Evolutionary conservation across 306 rosid species (phyloP), one percentile per base, ranked within the genome.

Genomic region (Prosopis cineraria): DNA sequence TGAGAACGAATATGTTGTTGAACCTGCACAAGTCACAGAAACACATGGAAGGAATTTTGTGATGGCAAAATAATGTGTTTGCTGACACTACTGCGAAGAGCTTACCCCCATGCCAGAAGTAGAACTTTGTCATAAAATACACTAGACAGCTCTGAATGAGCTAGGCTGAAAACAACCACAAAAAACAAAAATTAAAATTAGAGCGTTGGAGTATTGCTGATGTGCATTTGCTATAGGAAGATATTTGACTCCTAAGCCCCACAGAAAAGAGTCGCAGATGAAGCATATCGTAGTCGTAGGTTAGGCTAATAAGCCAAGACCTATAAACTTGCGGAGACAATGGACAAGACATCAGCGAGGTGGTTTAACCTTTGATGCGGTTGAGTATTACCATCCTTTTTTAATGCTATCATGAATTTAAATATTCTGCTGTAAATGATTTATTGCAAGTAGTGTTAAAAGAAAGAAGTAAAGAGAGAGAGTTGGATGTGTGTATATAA

Each of bases 1-100:
- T 40, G 8, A 87, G 82, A 74, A 90, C 72, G 34, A 67, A 1
- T 14, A 20, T 22, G 34, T 40, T 67, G 52, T 67, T 40, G 16
- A 22, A 67, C 52, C 72, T 67, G 52, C 52, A 66, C 16, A 7
- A 37, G 31, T 65, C 48, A 65, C 47, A 30, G 5, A 29, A 36
- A 34, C 9, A n/a, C 45, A 36, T 37, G 5, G 29, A 13, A 31
- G 14, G 31, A 10, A 39, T 65, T n/a, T 24, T 67, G 4, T 39
- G 12, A 24, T 22, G 50, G 20, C 40, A 44, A 40, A 40, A 40
- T 40, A 34, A 3, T 67, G 0, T 39, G n/a, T 37, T 13, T 24
- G 8, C 34, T 17, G 3, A 67, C 20, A 39, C 71, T 22, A 6
- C 6, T 20, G 3, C 5, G 5, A 67, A 39, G 52, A 40, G 22